Evolutionary conservation across 1,284 basidiomycete species (phyloP), one percentile per base, ranked within the genome.

Genomic region (Sparassis latifolia): DNA sequence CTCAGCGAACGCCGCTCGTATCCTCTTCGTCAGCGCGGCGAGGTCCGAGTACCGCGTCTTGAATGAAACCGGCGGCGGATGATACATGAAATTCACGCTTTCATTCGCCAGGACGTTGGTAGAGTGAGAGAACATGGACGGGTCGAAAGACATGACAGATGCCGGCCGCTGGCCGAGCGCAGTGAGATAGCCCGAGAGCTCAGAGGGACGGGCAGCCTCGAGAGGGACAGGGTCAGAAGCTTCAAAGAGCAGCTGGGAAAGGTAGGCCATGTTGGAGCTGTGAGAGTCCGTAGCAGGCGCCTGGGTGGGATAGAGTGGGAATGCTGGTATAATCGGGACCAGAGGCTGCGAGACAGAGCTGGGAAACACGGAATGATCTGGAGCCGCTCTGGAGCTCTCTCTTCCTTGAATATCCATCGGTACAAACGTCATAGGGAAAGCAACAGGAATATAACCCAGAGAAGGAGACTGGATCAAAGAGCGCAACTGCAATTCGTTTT

Each of bases 11-110:
- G 46, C 45, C 29, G 42, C 48, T 29, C 57, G 50, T 1, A 56
- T 42, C 35, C 50, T 48, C 40, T 49, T 58, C n/a, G 57, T 56
- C 47, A 56, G 20, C 10, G 51, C 45, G 1, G 56, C 42, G 7
- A 62, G 31, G 48, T 58, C 58, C 33, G 52, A 53, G 32, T 55
- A 30, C 6, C 44, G 53, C 42, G 55, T 54, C 39, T 53, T 55
- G 53, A 52, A 62, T 1, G 57, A 52, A 3, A 60, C 46, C 32
- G 59, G 57, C n/a, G 52, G 56, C 30, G 46, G 51, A n/a, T 40
- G 46, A 33, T 42, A 45, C 10, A 29, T n/a, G 10, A 43, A 10
- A 32, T 35, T 35, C 27, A 37, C 47, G 29, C 37, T 27, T 20
- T 20, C 20, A 20, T 20, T 20, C n/a, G 41, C 39, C 10, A 51